These are phyloP conservation scores for Stachybotrys chlorohalonatus DNA, from an alignment of 2,329 filamentous ascomycete genomes.

Conservation along the genomic window DNA sequence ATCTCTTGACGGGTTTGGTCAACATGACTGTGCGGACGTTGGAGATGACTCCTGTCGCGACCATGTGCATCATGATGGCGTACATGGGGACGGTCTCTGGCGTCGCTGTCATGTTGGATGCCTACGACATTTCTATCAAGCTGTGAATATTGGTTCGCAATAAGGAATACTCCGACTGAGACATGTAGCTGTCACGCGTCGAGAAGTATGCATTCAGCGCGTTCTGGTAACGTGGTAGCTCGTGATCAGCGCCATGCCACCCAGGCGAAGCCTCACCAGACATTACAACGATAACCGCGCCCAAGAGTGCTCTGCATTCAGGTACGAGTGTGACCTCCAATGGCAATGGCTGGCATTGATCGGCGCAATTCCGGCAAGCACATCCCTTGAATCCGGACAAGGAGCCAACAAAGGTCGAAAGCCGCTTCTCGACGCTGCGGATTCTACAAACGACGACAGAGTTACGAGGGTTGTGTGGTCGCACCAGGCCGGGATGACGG, in stretches of 20 bases:
- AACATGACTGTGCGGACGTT: conserved; percentile 83
- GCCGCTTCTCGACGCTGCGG: too few species aligned
- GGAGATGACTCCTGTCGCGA: conserved; percentile 51
- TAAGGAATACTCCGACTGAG: conserved; percentile 1
- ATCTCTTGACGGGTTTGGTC: conserved; percentile 78
- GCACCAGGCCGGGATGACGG: too few species aligned
- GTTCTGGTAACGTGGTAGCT: too few species aligned
- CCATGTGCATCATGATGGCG: conserved; percentile 65
- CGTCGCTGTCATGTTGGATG: conserved; percentile 59
- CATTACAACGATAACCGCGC: too few species aligned
- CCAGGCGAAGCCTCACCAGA: too few species aligned
- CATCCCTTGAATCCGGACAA: background rate
- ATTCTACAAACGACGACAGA: background rate
- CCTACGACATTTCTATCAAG: conserved; percentile 61
- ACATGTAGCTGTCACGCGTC: too few species aligned
- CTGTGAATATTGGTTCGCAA: too few species aligned
- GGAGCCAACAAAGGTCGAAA: background rate
- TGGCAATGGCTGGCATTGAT: background rate
- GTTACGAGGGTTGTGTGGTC: too few species aligned
- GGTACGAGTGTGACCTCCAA: background rate
- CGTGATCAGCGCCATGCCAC: too few species aligned
- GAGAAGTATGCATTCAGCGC: too few species aligned
- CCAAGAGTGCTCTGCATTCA: too few species aligned
- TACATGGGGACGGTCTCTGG: conserved; percentile 63
- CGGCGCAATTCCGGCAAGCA: background rate